Conservation (phyloP, 2,329 filamentous ascomycete genomes). For the Aotearoamyces nothofagi region DNA sequence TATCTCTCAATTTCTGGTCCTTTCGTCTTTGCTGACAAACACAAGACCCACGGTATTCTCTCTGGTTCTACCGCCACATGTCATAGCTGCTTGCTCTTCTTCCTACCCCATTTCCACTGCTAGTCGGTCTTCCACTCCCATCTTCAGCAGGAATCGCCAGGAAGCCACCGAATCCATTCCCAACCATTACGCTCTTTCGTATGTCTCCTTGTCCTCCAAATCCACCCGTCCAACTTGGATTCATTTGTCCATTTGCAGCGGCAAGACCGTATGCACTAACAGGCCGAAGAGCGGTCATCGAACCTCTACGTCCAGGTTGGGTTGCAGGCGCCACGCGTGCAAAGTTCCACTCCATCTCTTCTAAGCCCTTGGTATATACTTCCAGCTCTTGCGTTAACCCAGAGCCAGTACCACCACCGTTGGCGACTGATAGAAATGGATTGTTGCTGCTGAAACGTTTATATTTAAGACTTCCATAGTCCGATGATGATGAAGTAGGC, state of each 20-base stretch:
- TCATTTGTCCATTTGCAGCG: slow-evolving; percentile 23
- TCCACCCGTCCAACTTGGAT: slow-evolving; percentile 22
- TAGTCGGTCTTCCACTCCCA: slow-evolving; percentile 11
- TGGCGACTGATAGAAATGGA: slow-evolving; percentile 10
- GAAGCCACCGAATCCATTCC: slow-evolving; percentile 52
- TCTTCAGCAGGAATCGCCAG: slow-evolving; percentile 44
- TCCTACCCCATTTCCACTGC: slow-evolving; percentile 14
- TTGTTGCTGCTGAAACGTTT: slow-evolving; percentile 20
- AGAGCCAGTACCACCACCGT: slow-evolving; percentile 2
- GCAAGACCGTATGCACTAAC: slow-evolving; percentile 26
- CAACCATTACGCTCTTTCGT: slow-evolving; percentile 46
- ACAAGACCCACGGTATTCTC: too few species aligned
- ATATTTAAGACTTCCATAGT: too few species aligned
- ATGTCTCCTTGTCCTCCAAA: slow-evolving; percentile 34
- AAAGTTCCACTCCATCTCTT: slow-evolving; percentile 55
- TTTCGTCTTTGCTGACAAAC: too few species aligned
- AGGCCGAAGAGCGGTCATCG: slow-evolving; percentile 23
- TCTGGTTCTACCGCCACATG: slow-evolving; percentile 15
- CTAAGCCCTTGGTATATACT: slow-evolving; percentile 50
- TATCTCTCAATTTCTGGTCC: too few species aligned
- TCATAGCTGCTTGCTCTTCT: slow-evolving; percentile 14
- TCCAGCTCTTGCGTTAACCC: slow-evolving; percentile 40
- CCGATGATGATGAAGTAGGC: slow-evolving; percentile 2
- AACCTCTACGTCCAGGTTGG: slow-evolving; percentile 20
- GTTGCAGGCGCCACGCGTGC: slow-evolving; percentile 37